Conservation (phyloP, 148 eudicot genomes). For the Rhododendron ferrugineum region DNA sequence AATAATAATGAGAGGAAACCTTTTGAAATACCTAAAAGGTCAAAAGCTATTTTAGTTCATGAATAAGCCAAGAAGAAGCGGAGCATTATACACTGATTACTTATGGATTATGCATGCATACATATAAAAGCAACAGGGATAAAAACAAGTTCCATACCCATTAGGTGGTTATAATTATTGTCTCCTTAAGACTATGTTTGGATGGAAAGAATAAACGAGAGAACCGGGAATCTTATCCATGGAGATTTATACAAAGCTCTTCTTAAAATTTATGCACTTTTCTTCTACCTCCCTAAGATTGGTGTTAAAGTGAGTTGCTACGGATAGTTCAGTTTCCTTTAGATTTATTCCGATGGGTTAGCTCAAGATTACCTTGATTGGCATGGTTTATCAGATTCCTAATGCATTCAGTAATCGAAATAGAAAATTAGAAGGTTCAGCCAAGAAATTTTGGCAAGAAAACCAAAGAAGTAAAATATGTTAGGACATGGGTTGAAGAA, state of each 20-base stretch:
- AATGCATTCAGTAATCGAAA: not conserved
- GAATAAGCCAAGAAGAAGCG: not conserved
- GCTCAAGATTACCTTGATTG: not conserved
- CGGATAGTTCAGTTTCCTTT: not conserved
- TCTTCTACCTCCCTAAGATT: not conserved
- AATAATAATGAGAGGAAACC: slow-evolving; percentile 3
- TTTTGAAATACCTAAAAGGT: not conserved
- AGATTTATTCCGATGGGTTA: not conserved
- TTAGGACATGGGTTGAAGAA: not conserved
- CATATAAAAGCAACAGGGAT: not conserved
- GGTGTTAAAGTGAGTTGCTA: not conserved
- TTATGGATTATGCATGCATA: not conserved
- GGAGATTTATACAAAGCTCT: not conserved
- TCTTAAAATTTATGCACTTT: not conserved
- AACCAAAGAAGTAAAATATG: not conserved
- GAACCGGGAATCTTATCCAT: not conserved
- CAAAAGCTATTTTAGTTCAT: not conserved
- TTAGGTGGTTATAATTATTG: not conserved
- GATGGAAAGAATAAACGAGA: not conserved
- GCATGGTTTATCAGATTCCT: not conserved
- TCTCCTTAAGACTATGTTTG: not conserved
- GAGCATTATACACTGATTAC: not conserved
- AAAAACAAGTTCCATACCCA: not conserved
- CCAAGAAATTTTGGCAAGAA: not conserved
- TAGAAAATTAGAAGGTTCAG: not conserved